A percentile compares a stretch with the other conserved stretches of the same genome.
phyloP scores from a whole-genome alignment of 208 protist genomes.

The Leishmania braziliensis region DNA sequence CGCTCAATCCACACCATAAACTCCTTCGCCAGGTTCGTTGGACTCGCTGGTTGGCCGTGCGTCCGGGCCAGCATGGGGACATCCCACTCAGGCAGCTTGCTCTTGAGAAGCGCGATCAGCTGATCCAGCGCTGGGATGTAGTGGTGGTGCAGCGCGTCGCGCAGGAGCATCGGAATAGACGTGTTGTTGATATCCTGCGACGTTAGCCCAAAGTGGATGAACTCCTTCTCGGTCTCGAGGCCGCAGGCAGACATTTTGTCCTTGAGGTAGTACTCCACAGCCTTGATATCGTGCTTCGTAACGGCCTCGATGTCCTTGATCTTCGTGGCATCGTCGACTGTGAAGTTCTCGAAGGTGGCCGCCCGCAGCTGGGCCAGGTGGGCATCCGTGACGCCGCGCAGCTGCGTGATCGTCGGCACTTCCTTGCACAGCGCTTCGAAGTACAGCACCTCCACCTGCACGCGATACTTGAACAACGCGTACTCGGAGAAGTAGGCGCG shows the following conservation, averaged over 20 bases:
- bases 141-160: conserved; percentile 74
- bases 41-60: conserved; percentile 94
- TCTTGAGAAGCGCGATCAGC: conserved; percentile 52
- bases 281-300: conserved; percentile 98
- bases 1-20: conserved; percentile 93
- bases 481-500: conserved; percentile 94
- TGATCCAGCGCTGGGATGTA: conserved; percentile 79
- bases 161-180: conserved; percentile 92
- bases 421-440: conserved; percentile 79
- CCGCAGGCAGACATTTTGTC: conserved; percentile 79
- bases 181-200: conserved; percentile 98
- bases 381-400: conserved; percentile 52
- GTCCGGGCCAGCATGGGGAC: conserved; percentile 94
- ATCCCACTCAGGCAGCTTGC: conserved; percentile 73
- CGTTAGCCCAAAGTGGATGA: conserved; percentile 97
- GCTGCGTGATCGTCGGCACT: conserved; percentile 55
- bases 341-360: conserved; percentile 77
- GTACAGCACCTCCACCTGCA: conserved; percentile 94
- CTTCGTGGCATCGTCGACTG: conserved; percentile 64
- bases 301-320: conserved; percentile 94
- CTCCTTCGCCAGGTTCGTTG: conserved; percentile 94
- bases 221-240: conserved; percentile 83
- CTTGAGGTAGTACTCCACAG: conserved; percentile 97
- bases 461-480: conserved; percentile 91
- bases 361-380: conserved; percentile 57